Conservation (phyloP, 345 rosid genomes). For the Gossypium longicalyx region DNA sequence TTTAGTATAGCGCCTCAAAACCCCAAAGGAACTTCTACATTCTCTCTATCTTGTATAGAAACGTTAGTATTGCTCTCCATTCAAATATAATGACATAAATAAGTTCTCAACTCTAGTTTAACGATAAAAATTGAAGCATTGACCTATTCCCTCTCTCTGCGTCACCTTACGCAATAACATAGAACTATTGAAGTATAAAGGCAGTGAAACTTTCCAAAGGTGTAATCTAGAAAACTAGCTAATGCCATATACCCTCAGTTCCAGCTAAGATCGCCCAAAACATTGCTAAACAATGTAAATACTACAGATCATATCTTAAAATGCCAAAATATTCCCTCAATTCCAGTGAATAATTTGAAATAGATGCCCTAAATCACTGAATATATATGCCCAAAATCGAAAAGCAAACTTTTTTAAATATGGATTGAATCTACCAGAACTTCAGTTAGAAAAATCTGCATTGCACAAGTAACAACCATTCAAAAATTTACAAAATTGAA, state of each 20-base stretch:
- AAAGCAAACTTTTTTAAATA: not conserved
- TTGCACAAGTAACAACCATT: conserved; percentile 5
- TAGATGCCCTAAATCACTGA: not conserved
- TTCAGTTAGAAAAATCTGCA: not conserved
- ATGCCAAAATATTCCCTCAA: not conserved
- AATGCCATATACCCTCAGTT: not conserved
- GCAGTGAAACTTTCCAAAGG: not conserved
- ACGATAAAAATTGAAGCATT: not conserved
- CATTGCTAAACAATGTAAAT: not conserved
- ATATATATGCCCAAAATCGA: not conserved
- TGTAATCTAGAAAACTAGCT: not conserved
- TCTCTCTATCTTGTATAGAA: not conserved
- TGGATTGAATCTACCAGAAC: not conserved
- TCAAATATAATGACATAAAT: not conserved
- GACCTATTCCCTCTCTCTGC: not conserved
- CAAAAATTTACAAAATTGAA: not conserved
- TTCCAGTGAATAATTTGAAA: not conserved
- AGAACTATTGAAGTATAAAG: not conserved
- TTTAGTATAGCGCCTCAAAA: not conserved
- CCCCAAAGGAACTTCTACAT: not conserved
- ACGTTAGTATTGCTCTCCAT: not conserved
- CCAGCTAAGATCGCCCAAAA: not conserved
- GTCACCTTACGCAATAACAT: not conserved
- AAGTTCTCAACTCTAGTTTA: not conserved
- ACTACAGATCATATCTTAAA: not conserved